Base-by-base conservation (phyloP, 768 basidiomycete genomes). In the Thelephora ganbajun region DNA sequence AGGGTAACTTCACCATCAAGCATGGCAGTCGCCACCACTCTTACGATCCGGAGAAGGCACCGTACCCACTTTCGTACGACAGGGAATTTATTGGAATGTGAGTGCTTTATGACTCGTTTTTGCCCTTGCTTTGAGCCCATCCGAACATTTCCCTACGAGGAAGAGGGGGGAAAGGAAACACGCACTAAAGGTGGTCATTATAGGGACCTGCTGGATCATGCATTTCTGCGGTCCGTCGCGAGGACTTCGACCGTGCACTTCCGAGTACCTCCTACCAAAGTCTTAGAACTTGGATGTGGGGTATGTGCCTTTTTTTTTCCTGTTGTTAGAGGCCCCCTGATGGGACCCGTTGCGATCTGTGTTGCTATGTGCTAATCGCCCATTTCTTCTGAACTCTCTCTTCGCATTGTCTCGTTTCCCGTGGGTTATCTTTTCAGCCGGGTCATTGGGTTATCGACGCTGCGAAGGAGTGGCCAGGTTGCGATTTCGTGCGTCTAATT, bases 11-110 rank as follows among this genome's bases (percentile, higher is more conserved):
- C 57, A 57, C 71, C 37, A 58, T 63, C 53, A 82, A 79, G 55
- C 59, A 79, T 55, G 83, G 83, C 42, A 73, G 73, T 43, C 69
- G 69, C 47, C 78, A 81, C 50, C 85, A 86, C 58, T 69, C 73
- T 14, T 79, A 78, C 56, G 79, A 79, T 51, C 71, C 69, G 35
- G 80, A 83, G 59, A 85, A 87, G 65, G 85, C 81, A 2, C 85
- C 83, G 2, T 88, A 88, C 66, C 85, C 85, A 1, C 58, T 83
- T 34, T 79, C 76, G 20, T 87, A 85, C 59, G 79, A 84, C 58
- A 70, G 69, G 45, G 64, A 77, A 37, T 66, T 83, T 47, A 63
- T 86, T 36, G 82, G 85, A 56, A 63, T 83, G 84, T 86, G 61
- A 58, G 78, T 68, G 12, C 48, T 43, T 43, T 51, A 39, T 53